A percentile compares a stretch with the other conserved stretches of the same genome.
Evolutionary conservation across 2,329 filamentous ascomycete species (phyloP).

Genomic region (Ophiobolus disseminans): DNA sequence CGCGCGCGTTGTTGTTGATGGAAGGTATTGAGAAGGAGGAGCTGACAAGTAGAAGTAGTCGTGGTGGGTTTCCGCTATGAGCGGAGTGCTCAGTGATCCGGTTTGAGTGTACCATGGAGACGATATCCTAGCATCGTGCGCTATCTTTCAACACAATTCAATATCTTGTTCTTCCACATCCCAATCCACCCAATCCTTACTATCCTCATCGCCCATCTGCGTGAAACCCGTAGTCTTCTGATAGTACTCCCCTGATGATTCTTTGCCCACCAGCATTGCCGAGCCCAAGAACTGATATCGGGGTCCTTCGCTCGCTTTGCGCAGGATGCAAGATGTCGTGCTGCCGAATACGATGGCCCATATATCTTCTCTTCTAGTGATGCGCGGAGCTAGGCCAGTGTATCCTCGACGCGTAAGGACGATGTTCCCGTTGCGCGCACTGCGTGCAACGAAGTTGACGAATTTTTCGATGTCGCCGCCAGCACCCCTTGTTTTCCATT

Average conservation of each 20-base stretch:
- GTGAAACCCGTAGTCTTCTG: too few relatives aligned
- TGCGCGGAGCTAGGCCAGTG: not conserved
- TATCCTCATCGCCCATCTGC: not conserved
- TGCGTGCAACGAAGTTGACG: not conserved
- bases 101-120: too few relatives aligned
- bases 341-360: not conserved
- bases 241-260: too few relatives aligned
- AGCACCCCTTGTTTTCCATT: not conserved
- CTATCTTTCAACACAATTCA: not conserved
- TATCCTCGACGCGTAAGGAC: not conserved
- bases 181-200: conserved; percentile 1
- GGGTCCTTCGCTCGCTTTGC: not conserved
- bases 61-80: too few relatives aligned
- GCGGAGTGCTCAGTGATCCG: too few relatives aligned
- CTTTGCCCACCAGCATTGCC: not conserved
- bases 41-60: too few relatives aligned
- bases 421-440: not conserved
- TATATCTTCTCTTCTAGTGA: not conserved
- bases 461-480: not conserved
- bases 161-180: conserved; percentile 2
- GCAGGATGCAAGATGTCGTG: not conserved
- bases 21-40: too few relatives aligned
- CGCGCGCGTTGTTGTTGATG: too few relatives aligned
- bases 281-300: not conserved
- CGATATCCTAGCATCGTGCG: not conserved